Conservation (phyloP, 2,329 filamentous ascomycete species). For the Zarea fungicola region DNA sequence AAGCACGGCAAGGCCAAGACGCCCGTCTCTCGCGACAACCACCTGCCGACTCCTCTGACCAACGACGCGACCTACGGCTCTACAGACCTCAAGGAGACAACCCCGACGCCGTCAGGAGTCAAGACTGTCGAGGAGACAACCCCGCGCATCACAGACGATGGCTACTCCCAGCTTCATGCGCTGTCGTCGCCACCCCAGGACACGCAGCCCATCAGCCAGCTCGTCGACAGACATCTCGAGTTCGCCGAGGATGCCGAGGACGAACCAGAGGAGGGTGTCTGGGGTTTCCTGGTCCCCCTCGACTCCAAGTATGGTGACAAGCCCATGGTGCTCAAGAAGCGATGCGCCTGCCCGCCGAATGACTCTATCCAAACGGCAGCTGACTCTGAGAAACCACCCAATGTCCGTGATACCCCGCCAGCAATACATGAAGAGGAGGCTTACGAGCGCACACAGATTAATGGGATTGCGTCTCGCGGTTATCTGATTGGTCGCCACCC, state of each 20-base stretch:
- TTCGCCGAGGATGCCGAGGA: slow-evolving; percentile 80
- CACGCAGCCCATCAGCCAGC: slow-evolving; percentile 60
- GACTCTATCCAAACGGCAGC: slow-evolving; percentile 34
- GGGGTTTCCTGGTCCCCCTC: slow-evolving; percentile 89
- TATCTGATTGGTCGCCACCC: slow-evolving; percentile 90
- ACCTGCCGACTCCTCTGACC: slow-evolving; percentile 78
- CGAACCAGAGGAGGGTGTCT: slow-evolving; percentile 78
- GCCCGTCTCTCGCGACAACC: slow-evolving; percentile 57
- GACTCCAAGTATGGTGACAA: slow-evolving; percentile 62
- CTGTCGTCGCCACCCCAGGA: slow-evolving; percentile 61
- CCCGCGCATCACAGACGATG: slow-evolving; percentile 47
- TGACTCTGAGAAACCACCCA: slow-evolving; percentile 34
- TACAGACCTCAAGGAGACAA: slow-evolving; percentile 62
- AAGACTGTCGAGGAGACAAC: slow-evolving; percentile 49
- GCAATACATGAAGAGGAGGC: slow-evolving; percentile 50
- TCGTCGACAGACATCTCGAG: slow-evolving; percentile 63
- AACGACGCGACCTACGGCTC: slow-evolving; percentile 52
- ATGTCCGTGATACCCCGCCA: slow-evolving; percentile 35
- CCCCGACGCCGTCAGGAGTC: slow-evolving; percentile 62
- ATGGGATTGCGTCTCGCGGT: slow-evolving; percentile 65
- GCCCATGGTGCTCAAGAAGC: slow-evolving; percentile 68
- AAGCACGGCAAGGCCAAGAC: slow-evolving; percentile 43
- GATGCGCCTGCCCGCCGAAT: slow-evolving; percentile 63
- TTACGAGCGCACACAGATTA: slow-evolving; percentile 58
- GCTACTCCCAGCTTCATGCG: slow-evolving; percentile 38